A percentile compares a stretch with the other conserved stretches of the same genome.
These are phyloP conservation scores for Komagataella pastoris DNA, from an alignment of 805 yeast species.

Conservation along the genomic window DNA sequence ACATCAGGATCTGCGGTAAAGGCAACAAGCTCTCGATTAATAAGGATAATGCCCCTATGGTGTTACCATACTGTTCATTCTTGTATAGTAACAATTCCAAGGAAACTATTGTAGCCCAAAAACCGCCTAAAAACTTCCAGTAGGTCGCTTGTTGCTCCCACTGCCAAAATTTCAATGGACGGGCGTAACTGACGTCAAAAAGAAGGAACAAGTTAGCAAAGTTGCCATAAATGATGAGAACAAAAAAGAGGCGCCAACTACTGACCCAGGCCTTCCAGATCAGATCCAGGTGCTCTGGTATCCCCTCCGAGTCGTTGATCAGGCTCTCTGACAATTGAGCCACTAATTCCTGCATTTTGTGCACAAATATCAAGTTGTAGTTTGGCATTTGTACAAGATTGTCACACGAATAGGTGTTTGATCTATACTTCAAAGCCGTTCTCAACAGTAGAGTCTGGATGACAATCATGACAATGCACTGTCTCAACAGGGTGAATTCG, in stretches of 20 bases:
- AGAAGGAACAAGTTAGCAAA: conserved; percentile 26
- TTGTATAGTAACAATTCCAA: conserved; percentile 11
- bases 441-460: conserved; percentile 57
- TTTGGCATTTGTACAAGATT: conserved; percentile 18
- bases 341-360: conserved; percentile 8
- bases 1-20: conserved; percentile 62
- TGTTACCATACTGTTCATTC: conserved; percentile 14
- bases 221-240: conserved; percentile 12
- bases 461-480: conserved; percentile 73
- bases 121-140: conserved; percentile 48
- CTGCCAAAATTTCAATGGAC: conserved; percentile 74
- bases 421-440: conserved; percentile 48
- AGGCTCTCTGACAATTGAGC: not conserved
- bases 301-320: not conserved
- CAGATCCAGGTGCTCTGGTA: not conserved
- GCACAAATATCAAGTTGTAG: conserved; percentile 6
- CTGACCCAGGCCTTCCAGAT: not conserved
- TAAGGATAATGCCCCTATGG: conserved; percentile 24
- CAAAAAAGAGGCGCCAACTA: conserved; percentile 4
- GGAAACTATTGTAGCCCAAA: conserved; percentile 12
- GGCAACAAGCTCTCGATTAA: conserved; percentile 65
- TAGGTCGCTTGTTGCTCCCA: conserved; percentile 51
- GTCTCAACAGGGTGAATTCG: conserved; percentile 67
- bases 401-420: conserved; percentile 24
- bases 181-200: conserved; percentile 55